Base-by-base conservation (phyloP, 2,329 filamentous ascomycete genomes). In the Malbranchea zuffiana region DNA sequence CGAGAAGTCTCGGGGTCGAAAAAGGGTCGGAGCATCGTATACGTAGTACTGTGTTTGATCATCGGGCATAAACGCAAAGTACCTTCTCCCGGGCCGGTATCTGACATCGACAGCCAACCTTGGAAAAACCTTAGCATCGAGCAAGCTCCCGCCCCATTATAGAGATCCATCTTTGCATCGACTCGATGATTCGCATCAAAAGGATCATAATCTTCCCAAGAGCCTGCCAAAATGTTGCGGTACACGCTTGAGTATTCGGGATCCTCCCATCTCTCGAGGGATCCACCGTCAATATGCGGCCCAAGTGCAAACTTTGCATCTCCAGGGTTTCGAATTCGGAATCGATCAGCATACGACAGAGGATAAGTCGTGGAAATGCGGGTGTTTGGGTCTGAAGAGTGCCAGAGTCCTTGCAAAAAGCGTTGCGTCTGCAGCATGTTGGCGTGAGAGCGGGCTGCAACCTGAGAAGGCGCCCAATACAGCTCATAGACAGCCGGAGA, bases 41-140 rank as follows among this genome's bases (percentile, higher is more conserved):
- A 95, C 0, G 81, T 78, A 0, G 82, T 90, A 0, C 82, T 75
- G 37, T 83, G 72, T 44, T 72, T 71, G 30, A 90, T 61, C 35
- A 92, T 65, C 0, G 87, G 87, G 50, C 87, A 87, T 2, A 94
- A 81, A 28, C 83, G 68, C 35, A 95, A 60, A 0, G 86, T 90
- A 1, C 87, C 87, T 61, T 93, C 78, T 4, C 69, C 68, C 0
- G 83, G 82, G 0, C 69, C 75, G 0, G 76, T 80, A n/a, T 66
- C 62, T 40, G 79, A 85, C 70, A 95, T 79, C n/a, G 59, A 57
- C 35, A 95, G 59, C 87, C 87, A 95, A 12, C 85, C 87, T 60
- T 95, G 87, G 57, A 83, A 88, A 70, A 85, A 82, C 24, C 88
- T 72, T 59, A 93, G 86, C 67, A 86, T 85, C 28, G 73, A 80